These are phyloP conservation scores for Salvia miltiorrhiza DNA, from an alignment of 257 asterid genomes.

Conservation along the genomic window DNA sequence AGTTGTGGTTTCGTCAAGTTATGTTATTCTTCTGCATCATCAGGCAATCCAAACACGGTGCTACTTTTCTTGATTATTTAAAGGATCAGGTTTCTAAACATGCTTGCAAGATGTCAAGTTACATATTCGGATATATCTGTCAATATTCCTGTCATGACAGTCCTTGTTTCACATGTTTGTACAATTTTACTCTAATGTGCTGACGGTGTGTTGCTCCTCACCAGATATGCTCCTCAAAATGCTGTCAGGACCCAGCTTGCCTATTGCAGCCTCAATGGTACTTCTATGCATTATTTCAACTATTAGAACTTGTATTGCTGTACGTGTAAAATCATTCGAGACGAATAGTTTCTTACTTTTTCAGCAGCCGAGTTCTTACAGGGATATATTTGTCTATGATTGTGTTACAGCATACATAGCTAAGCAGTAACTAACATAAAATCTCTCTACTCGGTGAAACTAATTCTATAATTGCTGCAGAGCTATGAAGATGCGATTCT, in stretches of 20 bases:
- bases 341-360: not conserved
- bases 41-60: not conserved
- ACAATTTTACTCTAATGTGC: conserved; percentile 10
- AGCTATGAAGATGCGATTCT: conserved; percentile 43
- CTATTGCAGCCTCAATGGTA: conserved; percentile 61
- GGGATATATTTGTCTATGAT: not conserved
- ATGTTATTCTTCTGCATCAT: conserved; percentile 7
- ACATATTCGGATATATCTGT: conserved; percentile 4
- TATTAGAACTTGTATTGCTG: conserved; percentile 13
- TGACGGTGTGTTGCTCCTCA: conserved; percentile 33
- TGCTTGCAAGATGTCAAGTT: not conserved
- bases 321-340: conserved; percentile 1
- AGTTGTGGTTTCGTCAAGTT: not conserved
- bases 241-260: conserved; percentile 60
- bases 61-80: conserved; percentile 1
- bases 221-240: conserved; percentile 69
- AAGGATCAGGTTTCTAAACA: not conserved
- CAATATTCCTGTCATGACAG: conserved; percentile 5
- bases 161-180: not conserved
- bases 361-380: conserved; percentile 1
- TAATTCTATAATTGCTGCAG: conserved; percentile 43
- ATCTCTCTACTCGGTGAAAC: conserved; percentile 1
- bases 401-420: not conserved
- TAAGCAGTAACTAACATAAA: conserved; percentile 6
- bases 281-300: conserved; percentile 9